Conservation (phyloP, 2,329 filamentous ascomycete genomes). For the Calonectria honghensis region DNA sequence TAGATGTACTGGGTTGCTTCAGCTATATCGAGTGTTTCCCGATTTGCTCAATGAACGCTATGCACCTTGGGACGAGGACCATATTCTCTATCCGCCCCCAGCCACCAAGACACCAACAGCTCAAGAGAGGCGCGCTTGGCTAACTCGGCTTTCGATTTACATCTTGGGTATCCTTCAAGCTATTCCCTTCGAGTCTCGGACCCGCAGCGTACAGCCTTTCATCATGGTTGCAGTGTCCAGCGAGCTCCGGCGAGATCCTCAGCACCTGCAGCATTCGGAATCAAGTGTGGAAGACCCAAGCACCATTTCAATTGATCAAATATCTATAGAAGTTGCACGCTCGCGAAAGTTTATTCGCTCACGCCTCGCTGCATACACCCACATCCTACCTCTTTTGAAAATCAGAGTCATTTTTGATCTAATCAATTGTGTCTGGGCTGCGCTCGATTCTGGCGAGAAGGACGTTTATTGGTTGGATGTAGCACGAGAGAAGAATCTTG, state of each 20-base stretch:
- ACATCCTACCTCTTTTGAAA: slow-evolving; percentile 43
- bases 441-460: slow-evolving; percentile 40
- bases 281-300: background rate
- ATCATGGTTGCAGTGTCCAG: slow-evolving; percentile 45
- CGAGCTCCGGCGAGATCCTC: slow-evolving; percentile 38
- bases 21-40: slow-evolving; percentile 52
- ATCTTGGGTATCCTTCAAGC: slow-evolving; percentile 52
- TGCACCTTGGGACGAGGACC: slow-evolving; percentile 38
- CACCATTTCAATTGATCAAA: slow-evolving; percentile 1
- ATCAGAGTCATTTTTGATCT: slow-evolving; percentile 44
- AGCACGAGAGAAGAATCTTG: slow-evolving; percentile 43
- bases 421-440: slow-evolving; percentile 43
- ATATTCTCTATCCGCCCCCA: slow-evolving; percentile 26
- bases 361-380: slow-evolving; percentile 40
- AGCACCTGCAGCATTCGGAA: background rate
- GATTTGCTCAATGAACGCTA: slow-evolving; percentile 48
- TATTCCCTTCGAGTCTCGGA: slow-evolving; percentile 39
- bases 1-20: slow-evolving; percentile 43
- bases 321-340: slow-evolving; percentile 41
- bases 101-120: slow-evolving; percentile 26
- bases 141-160: slow-evolving; percentile 46
- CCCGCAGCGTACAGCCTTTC: slow-evolving; percentile 38
- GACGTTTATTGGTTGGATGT: slow-evolving; percentile 50
- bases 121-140: slow-evolving; percentile 42
- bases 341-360: slow-evolving; percentile 45